Conservation (phyloP, 148 eudicot genomes). For the Rhododendron henanense region DNA sequence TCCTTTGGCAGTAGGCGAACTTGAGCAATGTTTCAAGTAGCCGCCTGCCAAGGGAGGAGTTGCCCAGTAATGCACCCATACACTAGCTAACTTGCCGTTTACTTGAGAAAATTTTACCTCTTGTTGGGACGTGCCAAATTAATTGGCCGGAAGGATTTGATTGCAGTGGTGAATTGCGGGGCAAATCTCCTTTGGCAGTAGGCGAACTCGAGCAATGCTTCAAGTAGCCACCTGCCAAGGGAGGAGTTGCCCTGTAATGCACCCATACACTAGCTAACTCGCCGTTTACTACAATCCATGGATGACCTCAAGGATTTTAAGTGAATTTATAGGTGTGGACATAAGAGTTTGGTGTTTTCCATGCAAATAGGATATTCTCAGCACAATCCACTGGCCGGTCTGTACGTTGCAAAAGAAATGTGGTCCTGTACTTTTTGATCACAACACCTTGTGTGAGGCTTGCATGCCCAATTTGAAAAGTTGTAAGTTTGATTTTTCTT, state of each 20-base stretch:
- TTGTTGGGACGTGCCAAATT: background rate
- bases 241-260: constrained; percentile 60
- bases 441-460: background rate
- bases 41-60: constrained; percentile 29
- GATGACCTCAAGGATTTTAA: background rate
- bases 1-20: constrained; percentile 19
- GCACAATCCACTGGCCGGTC: constrained; percentile 5
- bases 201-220: background rate
- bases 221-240: constrained; percentile 18
- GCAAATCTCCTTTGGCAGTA: constrained; percentile 31
- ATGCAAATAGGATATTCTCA: constrained; percentile 15
- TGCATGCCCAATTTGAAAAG: background rate
- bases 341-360: background rate
- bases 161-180: constrained; percentile 19
- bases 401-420: background rate
- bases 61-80: constrained; percentile 46
- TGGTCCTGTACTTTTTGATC: constrained; percentile 8
- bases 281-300: background rate
- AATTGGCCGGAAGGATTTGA: background rate
- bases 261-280: constrained; percentile 9
- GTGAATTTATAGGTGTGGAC: background rate
- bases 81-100: background rate
- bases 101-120: background rate
- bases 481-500: background rate
- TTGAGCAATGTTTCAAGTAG: background rate